Evolutionary conservation across 2,329 filamentous ascomycete species (phyloP).

Genomic region (Fusarium verticillioides): DNA sequence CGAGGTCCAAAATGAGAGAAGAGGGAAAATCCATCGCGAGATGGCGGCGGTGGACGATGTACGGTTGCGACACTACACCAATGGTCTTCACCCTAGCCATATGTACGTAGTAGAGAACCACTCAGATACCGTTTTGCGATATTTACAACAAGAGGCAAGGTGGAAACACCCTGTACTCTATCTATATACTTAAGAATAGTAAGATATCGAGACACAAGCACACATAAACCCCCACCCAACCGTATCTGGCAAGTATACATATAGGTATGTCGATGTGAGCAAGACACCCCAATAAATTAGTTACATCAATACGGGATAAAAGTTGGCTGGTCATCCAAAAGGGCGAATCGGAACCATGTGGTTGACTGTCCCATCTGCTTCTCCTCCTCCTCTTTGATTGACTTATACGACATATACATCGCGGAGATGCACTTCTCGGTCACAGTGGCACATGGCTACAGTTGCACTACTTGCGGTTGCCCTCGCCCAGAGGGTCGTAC

Average conservation of each 20-base stretch:
- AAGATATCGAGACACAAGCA: slow-evolving; percentile 12
- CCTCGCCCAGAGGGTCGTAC: slow-evolving; percentile 69
- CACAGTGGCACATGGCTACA: slow-evolving; percentile 21
- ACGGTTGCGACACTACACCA: not conserved
- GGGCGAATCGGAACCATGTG: slow-evolving; percentile 3
- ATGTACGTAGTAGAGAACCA: not conserved
- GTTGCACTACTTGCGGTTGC: slow-evolving; percentile 54
- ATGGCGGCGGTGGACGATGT: not conserved
- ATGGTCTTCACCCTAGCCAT: not conserved
- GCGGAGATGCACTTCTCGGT: slow-evolving; percentile 10
- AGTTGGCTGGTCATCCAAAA: slow-evolving; percentile 4
- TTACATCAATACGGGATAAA: slow-evolving; percentile 26
- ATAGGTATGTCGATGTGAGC: not conserved
- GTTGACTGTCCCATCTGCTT: not conserved
- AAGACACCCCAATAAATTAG: not conserved
- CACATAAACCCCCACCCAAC: slow-evolving; percentile 6
- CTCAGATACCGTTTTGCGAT: slow-evolving; percentile 10
- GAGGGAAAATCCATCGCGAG: slow-evolving; percentile 17
- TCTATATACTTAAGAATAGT: slow-evolving; percentile 28
- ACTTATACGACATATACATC: slow-evolving; percentile 23
- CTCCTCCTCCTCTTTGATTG: not conserved
- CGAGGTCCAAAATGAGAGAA: slow-evolving; percentile 21
- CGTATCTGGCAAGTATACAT: not conserved
- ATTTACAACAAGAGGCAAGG: slow-evolving; percentile 26
- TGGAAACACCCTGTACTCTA: slow-evolving; percentile 5